A percentile compares a stretch with the other conserved stretches of the same genome.
Conservation (phyloP, 768 basidiomycete genomes). For the Leccinum truebloodii region DNA sequence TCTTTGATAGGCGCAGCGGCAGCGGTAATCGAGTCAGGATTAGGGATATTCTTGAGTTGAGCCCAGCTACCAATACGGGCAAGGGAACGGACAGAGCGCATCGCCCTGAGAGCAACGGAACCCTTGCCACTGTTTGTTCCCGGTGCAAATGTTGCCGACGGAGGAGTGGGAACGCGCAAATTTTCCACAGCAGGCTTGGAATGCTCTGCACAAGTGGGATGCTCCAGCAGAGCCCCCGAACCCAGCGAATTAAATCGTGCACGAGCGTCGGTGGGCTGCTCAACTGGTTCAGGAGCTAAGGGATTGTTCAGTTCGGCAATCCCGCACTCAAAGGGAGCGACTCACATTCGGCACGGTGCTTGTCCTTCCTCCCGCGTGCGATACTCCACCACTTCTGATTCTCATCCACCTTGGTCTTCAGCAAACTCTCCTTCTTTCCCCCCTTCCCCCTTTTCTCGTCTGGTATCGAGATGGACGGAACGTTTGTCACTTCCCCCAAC, state of each 20-base stretch:
- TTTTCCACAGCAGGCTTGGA: conserved; percentile 14
- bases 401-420: conserved; percentile 46
- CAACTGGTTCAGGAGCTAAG: conserved; percentile 49
- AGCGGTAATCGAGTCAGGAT: conserved; percentile 28
- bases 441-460: conserved; percentile 42
- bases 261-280: conserved; percentile 35
- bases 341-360: conserved; percentile 39
- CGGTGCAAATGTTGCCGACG: conserved; percentile 36
- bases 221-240: conserved; percentile 39
- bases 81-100: conserved; percentile 70
- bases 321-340: background rate
- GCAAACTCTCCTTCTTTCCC: conserved; percentile 33
- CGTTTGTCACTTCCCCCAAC: conserved; percentile 62
- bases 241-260: conserved; percentile 68
- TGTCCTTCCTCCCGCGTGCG: conserved; percentile 58
- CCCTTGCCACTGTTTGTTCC: conserved; percentile 38
- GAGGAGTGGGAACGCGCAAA: conserved; percentile 25
- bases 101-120: conserved; percentile 77
- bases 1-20: conserved; percentile 29
- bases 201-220: conserved; percentile 19
- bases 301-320: conserved; percentile 6
- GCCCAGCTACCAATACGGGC: conserved; percentile 76
- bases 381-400: conserved; percentile 84
- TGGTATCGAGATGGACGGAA: conserved; percentile 31
- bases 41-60: conserved; percentile 47